These are phyloP conservation scores for Leccinellum albellum DNA, from an alignment of 768 basidiomycete species.

Conservation along the genomic window DNA sequence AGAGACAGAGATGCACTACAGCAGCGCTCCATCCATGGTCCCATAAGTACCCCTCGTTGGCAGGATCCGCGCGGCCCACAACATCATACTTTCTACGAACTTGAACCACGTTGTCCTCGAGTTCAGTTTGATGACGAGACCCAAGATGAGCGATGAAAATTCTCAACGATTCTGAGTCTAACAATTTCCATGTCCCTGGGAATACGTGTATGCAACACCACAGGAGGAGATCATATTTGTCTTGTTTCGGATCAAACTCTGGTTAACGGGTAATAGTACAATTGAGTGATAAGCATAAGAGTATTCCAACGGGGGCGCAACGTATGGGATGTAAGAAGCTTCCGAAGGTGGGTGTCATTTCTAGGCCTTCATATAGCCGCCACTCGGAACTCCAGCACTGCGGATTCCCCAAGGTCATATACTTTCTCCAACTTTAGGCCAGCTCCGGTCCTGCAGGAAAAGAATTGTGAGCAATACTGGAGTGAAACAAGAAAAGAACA, in stretches of 20 bases:
- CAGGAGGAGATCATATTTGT: not conserved
- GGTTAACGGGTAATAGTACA: not conserved
- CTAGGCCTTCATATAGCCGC: constrained; percentile 1
- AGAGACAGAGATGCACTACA: no score
- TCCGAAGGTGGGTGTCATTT: not conserved
- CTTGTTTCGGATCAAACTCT: not conserved
- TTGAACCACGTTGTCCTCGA: no score
- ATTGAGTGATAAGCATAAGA: not conserved
- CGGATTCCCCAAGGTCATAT: not conserved
- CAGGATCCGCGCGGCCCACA: no score
- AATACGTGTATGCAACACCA: not conserved
- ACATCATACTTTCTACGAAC: no score
- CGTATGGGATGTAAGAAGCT: not conserved
- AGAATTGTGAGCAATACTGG: not conserved
- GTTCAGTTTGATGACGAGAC: no score
- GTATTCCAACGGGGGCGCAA: not conserved
- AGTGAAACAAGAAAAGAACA: not conserved
- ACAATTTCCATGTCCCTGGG: no score
- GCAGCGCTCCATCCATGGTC: no score
- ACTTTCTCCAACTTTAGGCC: constrained; percentile 23
- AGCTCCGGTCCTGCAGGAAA: constrained; percentile 9
- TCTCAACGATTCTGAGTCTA: no score
- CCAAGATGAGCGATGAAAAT: no score
- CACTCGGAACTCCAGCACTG: constrained; percentile 5
- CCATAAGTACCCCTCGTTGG: no score